Base-by-base conservation (phyloP, 371 early-diverging fungal species). In the Syncephalastrum racemosum region DNA sequence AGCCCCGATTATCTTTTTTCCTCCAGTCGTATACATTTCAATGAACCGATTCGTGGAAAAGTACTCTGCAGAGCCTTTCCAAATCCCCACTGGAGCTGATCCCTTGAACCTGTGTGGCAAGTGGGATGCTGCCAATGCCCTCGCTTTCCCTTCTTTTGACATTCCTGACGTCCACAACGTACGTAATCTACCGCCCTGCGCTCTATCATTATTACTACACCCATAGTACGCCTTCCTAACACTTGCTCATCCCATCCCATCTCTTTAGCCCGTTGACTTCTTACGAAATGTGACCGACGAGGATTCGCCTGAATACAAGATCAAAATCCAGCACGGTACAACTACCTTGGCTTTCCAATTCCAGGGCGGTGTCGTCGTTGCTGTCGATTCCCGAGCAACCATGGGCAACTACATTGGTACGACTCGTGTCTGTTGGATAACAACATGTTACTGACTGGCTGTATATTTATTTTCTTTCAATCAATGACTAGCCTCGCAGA, bases 321-420 rank as follows among this genome's bases (percentile, higher is more conserved):
- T 98, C 71, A 90, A 93, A 60, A 88, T 97, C 56, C 88, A 87
- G 60, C 94, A 99, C 70, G 99, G 99, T 68, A 99, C 99, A 18
- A 99, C 99, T 5, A 99, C 99, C 1, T 80, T 99, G 25, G 99
- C 99, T 27, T 99, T 99, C 85, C 91, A 96, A 71, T 99, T 96
- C 73, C 86, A 93, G 59, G 90, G 90, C 42, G 99, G 99, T 53
- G 94, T 99, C 45, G 84, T 99, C 48, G 96, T 99, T 20, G 98
- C 99, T 43, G 99, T 98, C 19, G 99, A 99, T 80, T 99, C 99
- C 22, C 87, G 99, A 64, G 99, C 99, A 14, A 97, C 99, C 13
- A 86, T 95, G 68, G 99, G 99, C 65, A 86, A 90, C 47, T 97
- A 98, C 67, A 99, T 99, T 75, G 90, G 94, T 92, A 84, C 14